These are phyloP conservation scores for Populus alba DNA, from an alignment of 345 rosid genomes.

Conservation along the genomic window DNA sequence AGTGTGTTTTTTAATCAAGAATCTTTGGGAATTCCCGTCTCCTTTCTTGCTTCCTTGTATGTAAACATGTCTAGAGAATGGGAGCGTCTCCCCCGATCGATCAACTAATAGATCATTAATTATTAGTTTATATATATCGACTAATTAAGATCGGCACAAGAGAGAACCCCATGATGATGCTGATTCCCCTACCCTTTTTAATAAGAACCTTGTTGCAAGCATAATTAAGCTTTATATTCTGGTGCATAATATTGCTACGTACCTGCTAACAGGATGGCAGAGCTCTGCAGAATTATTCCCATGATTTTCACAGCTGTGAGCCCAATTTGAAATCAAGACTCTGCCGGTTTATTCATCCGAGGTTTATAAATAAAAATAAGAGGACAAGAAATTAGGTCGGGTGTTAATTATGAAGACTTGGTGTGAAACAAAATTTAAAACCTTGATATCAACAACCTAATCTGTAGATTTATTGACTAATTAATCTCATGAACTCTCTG, in stretches of 20 bases:
- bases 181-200: conserved; percentile 15
- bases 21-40: conserved; percentile 46
- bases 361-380: neutral
- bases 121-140: neutral
- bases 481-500: neutral
- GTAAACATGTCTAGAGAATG: conserved; percentile 48
- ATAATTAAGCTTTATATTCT: neutral
- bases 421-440: neutral
- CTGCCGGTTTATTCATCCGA: neutral
- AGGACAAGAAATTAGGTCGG: neutral
- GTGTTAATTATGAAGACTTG: neutral
- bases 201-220: conserved; percentile 5
- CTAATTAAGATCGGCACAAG: conserved; percentile 8
- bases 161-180: conserved; percentile 8
- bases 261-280: neutral
- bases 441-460: neutral
- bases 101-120: neutral
- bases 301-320: neutral
- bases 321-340: neutral
- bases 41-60: conserved; percentile 33
- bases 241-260: neutral
- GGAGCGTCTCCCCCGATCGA: conserved; percentile 6
- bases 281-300: too few relatives aligned
- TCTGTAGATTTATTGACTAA: neutral
- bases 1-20: conserved; percentile 9